Evolutionary conservation across 352 stramenopile genomes (phyloP), one percentile per base, ranked within the genome.

Genomic region (Phytophthora pistaciae): DNA sequence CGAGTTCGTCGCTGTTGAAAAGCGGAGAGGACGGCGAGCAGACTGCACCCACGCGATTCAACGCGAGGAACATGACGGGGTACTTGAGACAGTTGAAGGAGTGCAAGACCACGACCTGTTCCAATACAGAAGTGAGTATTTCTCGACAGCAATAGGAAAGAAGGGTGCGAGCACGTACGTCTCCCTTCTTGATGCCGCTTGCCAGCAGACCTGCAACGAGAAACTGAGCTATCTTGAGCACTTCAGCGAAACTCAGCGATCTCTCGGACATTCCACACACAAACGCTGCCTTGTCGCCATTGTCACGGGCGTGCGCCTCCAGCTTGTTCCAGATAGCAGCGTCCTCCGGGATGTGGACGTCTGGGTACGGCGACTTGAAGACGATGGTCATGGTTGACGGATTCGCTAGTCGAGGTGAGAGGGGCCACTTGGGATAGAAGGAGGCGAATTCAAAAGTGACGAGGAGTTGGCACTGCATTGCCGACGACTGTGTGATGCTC

Each of bases 31-130:
- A 75, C 10, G 80, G 67, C 33, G 80, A 83, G 44, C 75, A 80
- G 33, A 84, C 75, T 14, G 72, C 83, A 16, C 77, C 68, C 14
- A 91, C 44, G 3, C 74, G 68, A 27, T 75, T 80, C 5, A 88
- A 57, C 4, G 83, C 83, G 21, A 84, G 53, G 52, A 85, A 80
- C 16, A 86, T 62, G 20, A 87, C 48, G 1, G 79, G 70, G 25
- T 80, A 91, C 55, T 91, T 79, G n/a, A 88, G 58, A 56, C 76
- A 87, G 71, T 91, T 91, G 65, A 83, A 68, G 44, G 76, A 80
- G 56, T 88, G 78, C 29, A 87, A 60, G 18, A 88, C 3, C 3
- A 90, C 70, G 9, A 79, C 66, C 73, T 87, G 66, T 33, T 36
- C 33, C 48, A 64, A 9, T 5, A 62, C 55, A 48, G 1, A 58